A percentile compares a stretch with the other conserved stretches of the same genome.
Evolutionary conservation across 371 early-diverging fungal species (phyloP).

Genomic region (Circinella minor): DNA sequence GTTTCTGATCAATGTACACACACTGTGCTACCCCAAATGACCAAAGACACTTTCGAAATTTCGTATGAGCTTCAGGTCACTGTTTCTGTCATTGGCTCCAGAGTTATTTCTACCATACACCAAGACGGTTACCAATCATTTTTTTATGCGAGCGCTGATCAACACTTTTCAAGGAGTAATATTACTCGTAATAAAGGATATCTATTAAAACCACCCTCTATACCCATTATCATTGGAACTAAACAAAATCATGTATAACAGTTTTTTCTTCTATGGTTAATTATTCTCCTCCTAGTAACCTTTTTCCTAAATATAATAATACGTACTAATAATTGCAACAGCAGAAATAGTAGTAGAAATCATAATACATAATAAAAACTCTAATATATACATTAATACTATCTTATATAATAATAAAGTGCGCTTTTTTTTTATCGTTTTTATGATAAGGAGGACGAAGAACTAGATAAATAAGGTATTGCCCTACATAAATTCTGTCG

Average conservation of each 20-base stretch:
- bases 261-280: neutral
- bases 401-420: too few relatives aligned
- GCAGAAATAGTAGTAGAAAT: too few relatives aligned
- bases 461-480: too few relatives aligned
- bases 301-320: too few relatives aligned
- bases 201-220: neutral
- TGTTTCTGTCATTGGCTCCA: conserved; percentile 28
- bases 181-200: neutral
- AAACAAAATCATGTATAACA: neutral
- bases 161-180: conserved; percentile 7
- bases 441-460: too few relatives aligned
- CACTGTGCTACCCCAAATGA: conserved; percentile 18
- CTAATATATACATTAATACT: too few relatives aligned
- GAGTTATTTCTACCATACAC: neutral
- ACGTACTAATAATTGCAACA: too few relatives aligned
- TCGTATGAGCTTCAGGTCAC: conserved; percentile 12
- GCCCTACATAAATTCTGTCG: too few relatives aligned
- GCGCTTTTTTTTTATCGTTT: too few relatives aligned
- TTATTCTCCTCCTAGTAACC: neutral
- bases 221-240: conserved; percentile 3
- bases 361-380: too few relatives aligned
- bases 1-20: conserved; percentile 9
- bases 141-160: neutral
- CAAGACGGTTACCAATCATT: neutral
- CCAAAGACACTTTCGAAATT: conserved; percentile 16